A percentile compares a stretch with the other conserved stretches of the same genome.
These are phyloP conservation scores for Solanum hybrid DNA, from an alignment of 305 asterid genomes.

Conservation along the genomic window DNA sequence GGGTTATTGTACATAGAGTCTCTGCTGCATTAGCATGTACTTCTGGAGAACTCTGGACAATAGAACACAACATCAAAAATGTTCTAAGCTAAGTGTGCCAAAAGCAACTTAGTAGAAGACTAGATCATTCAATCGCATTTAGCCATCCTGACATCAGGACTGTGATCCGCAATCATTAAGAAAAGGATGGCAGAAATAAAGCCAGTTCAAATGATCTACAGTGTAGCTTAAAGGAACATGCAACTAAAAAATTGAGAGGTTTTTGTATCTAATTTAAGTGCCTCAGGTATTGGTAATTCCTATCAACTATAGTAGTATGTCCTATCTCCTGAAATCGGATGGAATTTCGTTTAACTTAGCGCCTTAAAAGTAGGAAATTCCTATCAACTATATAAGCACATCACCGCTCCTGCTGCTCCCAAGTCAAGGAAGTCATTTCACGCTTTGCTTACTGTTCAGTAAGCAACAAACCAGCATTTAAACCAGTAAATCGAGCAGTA, in stretches of 20 bases:
- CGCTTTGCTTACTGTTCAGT: background rate
- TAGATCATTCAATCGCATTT: background rate
- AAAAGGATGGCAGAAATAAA: background rate
- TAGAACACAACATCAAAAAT: background rate
- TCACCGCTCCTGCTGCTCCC: background rate
- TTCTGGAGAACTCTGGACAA: constrained; percentile 42
- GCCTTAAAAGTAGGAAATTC: background rate
- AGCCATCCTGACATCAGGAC: background rate
- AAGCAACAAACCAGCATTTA: background rate
- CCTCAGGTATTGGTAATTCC: background rate
- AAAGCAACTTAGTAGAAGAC: background rate
- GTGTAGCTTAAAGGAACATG: background rate
- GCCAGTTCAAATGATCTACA: background rate
- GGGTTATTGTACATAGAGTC: constrained; percentile 61
- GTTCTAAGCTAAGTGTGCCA: background rate
- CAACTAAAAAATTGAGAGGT: background rate
- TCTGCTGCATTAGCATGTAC: constrained; percentile 92
- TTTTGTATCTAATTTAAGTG: background rate
- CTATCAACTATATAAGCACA: background rate
- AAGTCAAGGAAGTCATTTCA: background rate
- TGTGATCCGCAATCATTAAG: background rate
- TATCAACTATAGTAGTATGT: background rate
- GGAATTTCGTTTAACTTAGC: background rate
- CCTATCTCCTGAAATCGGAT: background rate
- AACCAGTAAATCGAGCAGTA: background rate